Evolutionary conservation across 2,329 filamentous ascomycete species (phyloP).

Genomic region (Diaporthe velutina): DNA sequence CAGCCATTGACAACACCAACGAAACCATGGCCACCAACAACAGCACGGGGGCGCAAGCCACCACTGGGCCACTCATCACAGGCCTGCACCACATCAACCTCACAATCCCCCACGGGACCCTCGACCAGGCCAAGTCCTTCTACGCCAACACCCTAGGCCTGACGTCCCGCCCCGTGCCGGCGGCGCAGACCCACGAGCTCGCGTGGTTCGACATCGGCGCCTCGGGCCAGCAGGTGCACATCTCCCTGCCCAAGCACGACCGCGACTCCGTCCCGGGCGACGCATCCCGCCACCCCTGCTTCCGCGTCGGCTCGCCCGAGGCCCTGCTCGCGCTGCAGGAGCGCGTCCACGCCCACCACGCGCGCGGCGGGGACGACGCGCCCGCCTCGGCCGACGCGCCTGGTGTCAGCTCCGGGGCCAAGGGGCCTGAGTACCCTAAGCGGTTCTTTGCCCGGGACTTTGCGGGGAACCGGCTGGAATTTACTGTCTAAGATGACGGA

Average conservation of each 20-base stretch:
- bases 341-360: conserved; percentile 64
- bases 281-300: conserved; percentile 70
- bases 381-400: conserved; percentile 68
- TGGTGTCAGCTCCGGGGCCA: conserved; percentile 56
- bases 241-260: conserved; percentile 58
- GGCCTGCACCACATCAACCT: conserved; percentile 69
- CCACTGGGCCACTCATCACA: conserved; percentile 58
- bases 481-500: conserved; percentile 48
- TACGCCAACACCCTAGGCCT: conserved; percentile 70
- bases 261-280: conserved; percentile 46
- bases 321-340: conserved; percentile 61
- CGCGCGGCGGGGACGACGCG: conserved; percentile 60
- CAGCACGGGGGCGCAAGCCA: not conserved
- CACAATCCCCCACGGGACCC: conserved; percentile 65
- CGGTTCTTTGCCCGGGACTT: conserved; percentile 74
- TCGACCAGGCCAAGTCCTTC: conserved; percentile 65
- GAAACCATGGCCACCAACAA: not conserved
- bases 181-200: conserved; percentile 61
- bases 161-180: conserved; percentile 63
- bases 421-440: conserved; percentile 70
- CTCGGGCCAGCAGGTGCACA: conserved; percentile 67
- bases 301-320: conserved; percentile 62
- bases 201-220: conserved; percentile 73
- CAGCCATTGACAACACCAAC: not conserved
- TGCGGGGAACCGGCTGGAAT: conserved; percentile 67